Percentiles rank a stretch among this genome's conserved stretches.
phyloP scores from a whole-genome alignment of 2,329 filamentous ascomycete species.

The Atkinsonella texensis region DNA sequence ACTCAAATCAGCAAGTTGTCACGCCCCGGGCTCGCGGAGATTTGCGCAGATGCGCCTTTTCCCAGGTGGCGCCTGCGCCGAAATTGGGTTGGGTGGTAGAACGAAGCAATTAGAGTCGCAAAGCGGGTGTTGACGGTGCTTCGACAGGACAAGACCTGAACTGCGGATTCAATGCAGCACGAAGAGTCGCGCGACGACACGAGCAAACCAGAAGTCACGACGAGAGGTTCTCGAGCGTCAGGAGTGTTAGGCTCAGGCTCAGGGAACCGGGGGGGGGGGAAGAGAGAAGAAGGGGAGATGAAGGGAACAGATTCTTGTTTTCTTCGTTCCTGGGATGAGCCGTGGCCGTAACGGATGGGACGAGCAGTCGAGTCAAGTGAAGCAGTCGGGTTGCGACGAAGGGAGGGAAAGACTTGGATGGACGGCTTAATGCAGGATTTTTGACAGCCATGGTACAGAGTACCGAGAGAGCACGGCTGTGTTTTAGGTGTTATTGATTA shows the following conservation, averaged over 20 bases:
- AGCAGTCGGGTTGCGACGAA: background rate
- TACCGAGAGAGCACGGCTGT: background rate
- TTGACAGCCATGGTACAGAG: too few species aligned
- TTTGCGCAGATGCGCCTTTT: background rate
- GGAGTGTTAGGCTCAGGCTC: background rate
- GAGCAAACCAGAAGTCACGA: slow-evolving; percentile 29
- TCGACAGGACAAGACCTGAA: slow-evolving; percentile 34
- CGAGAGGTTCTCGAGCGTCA: background rate
- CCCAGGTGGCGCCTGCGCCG: background rate
- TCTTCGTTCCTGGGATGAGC: background rate
- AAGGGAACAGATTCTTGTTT: too few species aligned
- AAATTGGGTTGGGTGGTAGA: background rate
- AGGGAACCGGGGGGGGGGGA: background rate
- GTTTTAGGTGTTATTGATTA: background rate
- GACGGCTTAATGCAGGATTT: background rate
- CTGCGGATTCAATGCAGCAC: too few species aligned
- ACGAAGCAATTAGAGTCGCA: slow-evolving; percentile 3
- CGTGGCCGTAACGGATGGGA: background rate
- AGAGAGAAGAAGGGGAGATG: too few species aligned
- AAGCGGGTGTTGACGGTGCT: slow-evolving; percentile 39
- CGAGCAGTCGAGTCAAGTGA: background rate
- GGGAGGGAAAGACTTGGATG: too few species aligned
- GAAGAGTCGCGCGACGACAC: too few species aligned
- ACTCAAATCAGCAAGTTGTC: background rate
- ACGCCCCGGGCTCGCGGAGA: background rate